Base-by-base conservation (phyloP, 352 stramenopile genomes). In the Globisporangium alternatum region DNA sequence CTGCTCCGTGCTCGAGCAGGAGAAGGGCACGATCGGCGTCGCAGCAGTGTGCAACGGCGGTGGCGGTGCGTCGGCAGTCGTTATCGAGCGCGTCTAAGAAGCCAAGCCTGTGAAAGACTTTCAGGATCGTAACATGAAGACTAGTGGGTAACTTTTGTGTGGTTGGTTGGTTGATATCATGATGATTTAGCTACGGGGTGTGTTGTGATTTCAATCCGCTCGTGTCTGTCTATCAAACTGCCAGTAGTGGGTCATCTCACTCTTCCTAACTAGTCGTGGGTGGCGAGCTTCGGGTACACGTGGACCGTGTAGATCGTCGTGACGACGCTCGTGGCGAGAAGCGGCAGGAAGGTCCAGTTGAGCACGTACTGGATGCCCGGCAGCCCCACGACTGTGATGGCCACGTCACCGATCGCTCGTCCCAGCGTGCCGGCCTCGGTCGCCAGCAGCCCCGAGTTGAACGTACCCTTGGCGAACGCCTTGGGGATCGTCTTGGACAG, bases 31-130 rank as follows among this genome's bases (percentile, higher is more conserved):
- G 8, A 81, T 98, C 52, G 96, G 96, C 28, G 95, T 83, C 68
- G 97, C 96, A 9, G 93, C 86, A 19, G 97, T 99, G 30, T 99
- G 97, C 78, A 99, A 99, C 74, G 97, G 97, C 35, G 97, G 97
- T 25, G 97, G 97, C 54, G 97, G 96, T 31, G 96, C 96, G 22
- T 98, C 90, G 3, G 96, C 97, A 1, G 84, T 99, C 57, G 79
- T 99, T 47, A 81, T 99, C 62, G 93, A 99, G 80, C 86, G 90
- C 19, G 61, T 71, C 10, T 69, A 65, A 47, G 21, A 31, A 60
- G 22, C 48, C 22, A 54, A 35, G 10, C 13, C 10, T 52, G 45
- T 30, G 35, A 9, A 41, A 41, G 35, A 41, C 35, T 12, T 41
- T 41, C 35, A 41, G 35, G 15, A 9, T 41, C 35, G 1, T 17